Base-by-base conservation (phyloP, 495 filamentous ascomycete genomes). In the Trichoderma reesei region DNA sequence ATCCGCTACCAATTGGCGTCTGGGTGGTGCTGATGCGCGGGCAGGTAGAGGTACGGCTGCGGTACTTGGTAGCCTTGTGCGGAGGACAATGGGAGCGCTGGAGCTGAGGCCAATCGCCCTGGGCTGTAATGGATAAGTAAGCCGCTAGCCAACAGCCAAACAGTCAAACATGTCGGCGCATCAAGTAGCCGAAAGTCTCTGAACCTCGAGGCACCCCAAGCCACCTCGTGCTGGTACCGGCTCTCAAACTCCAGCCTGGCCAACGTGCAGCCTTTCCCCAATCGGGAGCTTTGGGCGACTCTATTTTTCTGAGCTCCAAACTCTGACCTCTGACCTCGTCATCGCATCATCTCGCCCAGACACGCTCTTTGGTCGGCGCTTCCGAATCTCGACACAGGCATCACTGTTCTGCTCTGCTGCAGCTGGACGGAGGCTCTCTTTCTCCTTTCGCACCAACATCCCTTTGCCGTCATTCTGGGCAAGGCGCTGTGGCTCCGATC, bases 231-330 rank as follows among this genome's bases (percentile, higher is more conserved):
- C 46, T 54, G 26, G n/a, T 31, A 54, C 20, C 46, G 26, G 26
- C n/a, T 56, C 51, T 13, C 51, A 4, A 56, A 20, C 26, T 33
- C 31, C 51, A 56, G 51, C 51, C 51, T 56, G 51, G 26, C 14
- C 31, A 26, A 26, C 26, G 26, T 14, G 10, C 51, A 56, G 26
- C 51, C 51, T 56, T 26, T 56, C 51, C 51, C 51, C 51, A 16
- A 56, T 56, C 34, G 51, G 31, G 51, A 56, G 51, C 51, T 56
- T 26, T 56, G 51, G 51, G 51, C 26, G 31, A 56, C 26, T 33
- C 14, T 56, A 34, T 33, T 56, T 56, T 56, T 56, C 51, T 33
- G 31, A 33, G 51, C 51, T 56, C 51, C 20, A 56, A 56, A 10
- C 26, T 26, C 26, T 26, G 26, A 26, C 26, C 26, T 34, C 31